These are phyloP conservation scores for Plasmopara muralis DNA, from an alignment of 352 stramenopile species.

Conservation along the genomic window DNA sequence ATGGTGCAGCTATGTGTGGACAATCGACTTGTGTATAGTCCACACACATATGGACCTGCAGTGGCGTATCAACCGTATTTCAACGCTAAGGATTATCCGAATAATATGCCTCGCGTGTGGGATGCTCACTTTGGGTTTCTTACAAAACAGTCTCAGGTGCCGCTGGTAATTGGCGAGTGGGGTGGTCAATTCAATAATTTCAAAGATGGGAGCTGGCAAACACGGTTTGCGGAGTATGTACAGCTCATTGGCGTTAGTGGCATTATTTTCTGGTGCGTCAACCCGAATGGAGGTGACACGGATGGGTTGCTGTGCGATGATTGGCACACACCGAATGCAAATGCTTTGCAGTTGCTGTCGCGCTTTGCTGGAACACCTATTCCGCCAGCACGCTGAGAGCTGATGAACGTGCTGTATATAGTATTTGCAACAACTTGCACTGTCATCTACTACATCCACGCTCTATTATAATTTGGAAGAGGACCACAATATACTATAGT, in stretches of 20 bases:
- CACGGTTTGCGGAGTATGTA: constrained; percentile 37
- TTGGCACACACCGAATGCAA: constrained; percentile 40
- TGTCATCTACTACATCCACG: too few species aligned
- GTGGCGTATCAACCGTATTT: constrained; percentile 45
- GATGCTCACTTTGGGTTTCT: constrained; percentile 51
- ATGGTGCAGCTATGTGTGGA: constrained; percentile 26
- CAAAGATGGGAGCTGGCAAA: constrained; percentile 44
- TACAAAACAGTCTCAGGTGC: constrained; percentile 18
- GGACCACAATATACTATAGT: too few species aligned
- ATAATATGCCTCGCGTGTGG: constrained; percentile 52
- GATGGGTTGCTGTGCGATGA: constrained; percentile 48
- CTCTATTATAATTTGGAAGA: too few species aligned
- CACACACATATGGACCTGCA: constrained; percentile 42
- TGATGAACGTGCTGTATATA: too few species aligned
- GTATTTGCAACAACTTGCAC: too few species aligned
- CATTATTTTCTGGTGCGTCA: constrained; percentile 61
- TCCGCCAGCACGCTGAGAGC: constrained; percentile 4
- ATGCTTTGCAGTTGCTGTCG: constrained; percentile 44
- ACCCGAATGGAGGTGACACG: constrained; percentile 56
- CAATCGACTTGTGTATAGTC: constrained; percentile 44
- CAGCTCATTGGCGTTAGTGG: constrained; percentile 33
- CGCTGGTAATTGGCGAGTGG: constrained; percentile 59
- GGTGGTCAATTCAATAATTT: constrained; percentile 33
- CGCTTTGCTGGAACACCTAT: constrained; percentile 32
- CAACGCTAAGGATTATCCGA: constrained; percentile 24